Evolutionary conservation across 2,329 filamentous ascomycete genomes (phyloP), one percentile per base, ranked within the genome.

Genomic region (Venturiaceae sp.): DNA sequence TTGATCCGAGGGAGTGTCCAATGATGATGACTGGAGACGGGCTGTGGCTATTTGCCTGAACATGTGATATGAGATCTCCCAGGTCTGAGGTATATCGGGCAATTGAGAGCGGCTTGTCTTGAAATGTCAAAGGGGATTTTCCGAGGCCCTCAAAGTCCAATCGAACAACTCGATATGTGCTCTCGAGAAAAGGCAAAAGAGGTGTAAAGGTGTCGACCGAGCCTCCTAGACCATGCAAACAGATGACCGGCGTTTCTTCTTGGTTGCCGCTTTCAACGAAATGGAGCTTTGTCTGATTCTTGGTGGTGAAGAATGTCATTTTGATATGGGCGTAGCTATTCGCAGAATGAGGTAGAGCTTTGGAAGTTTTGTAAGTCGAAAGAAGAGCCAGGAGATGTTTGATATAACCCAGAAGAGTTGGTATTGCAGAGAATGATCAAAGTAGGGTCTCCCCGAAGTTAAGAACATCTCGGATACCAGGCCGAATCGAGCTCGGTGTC

Each of bases 101-200:
- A 19, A 55, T 55, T 30, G 53, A 55, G 7, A 55, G 53, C 16
- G 53, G 8, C 13, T 54, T 34, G 19, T 30, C n/a, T 32, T 9
- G 23, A 37, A 16, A 36, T n/a, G 16, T 41, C 33, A 55, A 30
- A 34, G 53, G 30, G 9, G 53, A 36, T 16, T 55, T 3, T 13
- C 53, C 53, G 11, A 55, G 36, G 30, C 53, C 53, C 28, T 55
- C 32, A 19, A 55, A 55, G 19, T 55, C 53, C 32, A 55, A 5
- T 1, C 32, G 53, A 41, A 55, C 14, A 19, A 55, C 16, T 4
- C 23, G 23, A 37, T 55, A 37, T 11, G 32, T 30, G 23, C 36
- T 11, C 13, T 33, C 32, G n/a, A 55, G 34, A 28, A n/a, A 36
- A 37, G 30, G 33, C 11, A 39, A 9, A 19, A 55, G 34, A 36